Base-by-base conservation (phyloP, 306 rosid species). In the Prunus kanzakura region DNA sequence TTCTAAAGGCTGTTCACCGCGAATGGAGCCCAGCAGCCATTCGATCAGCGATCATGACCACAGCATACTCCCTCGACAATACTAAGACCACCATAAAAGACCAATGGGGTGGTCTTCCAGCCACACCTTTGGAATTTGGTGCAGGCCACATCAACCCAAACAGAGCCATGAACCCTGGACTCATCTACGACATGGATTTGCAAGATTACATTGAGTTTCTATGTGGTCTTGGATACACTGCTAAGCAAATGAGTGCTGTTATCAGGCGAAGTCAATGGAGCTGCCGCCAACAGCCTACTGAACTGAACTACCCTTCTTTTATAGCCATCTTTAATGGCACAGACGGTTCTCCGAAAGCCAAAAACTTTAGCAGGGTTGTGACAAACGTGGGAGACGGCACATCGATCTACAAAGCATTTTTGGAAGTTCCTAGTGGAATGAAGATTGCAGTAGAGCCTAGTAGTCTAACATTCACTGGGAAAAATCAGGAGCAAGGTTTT, bases 1-100 rank as follows among this genome's bases (percentile, higher is more conserved):
- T 81, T 73, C 18, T 76, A 14, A 76, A 81, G 25, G 80, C 74
- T 29, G 74, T 49, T 51, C 74, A 81, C 68, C 80, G 29, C 0
- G 56, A 76, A 35, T 81, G 81, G 84, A 69, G 81, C 46, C 81
- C 78, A 4, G 69, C 78, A 2, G 61, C 67, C 64, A 71, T 81
- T 58, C 61, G 62, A 30, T 81, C 81, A 4, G 74, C 84, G 0
- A 63, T 76, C 69, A 81, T 76, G 81, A 81, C 84, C 46, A 55
- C 64, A 11, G 74, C 84, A 2, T 76, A 71, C 4, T 55, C 54
- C 12, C 4, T 27, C 16, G 77, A 64, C 45, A 49, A 8, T 0
- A 72, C 60, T 3, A 38, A n/a, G 5, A 47, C 16, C 15, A 13
- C 69, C 1, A 20, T 81, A 15, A 3, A 27, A 63, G 77, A 80